These are phyloP conservation scores for Chrysoporthe cubensis DNA, from an alignment of 2,329 filamentous ascomycete species.

Conservation along the genomic window DNA sequence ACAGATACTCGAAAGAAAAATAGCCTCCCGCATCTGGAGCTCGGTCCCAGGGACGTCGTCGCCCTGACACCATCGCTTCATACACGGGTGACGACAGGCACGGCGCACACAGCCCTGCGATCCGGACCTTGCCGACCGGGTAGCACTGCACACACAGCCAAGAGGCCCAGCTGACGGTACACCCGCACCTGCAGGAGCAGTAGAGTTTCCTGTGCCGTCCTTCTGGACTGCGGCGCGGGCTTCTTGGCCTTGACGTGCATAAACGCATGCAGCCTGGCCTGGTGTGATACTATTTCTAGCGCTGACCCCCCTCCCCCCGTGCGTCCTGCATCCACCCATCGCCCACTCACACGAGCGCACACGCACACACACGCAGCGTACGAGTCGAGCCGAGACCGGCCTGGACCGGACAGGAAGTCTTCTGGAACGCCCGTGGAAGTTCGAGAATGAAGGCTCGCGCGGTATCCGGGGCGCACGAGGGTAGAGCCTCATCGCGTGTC, in stretches of 20 bases:
- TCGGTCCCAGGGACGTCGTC: neutral
- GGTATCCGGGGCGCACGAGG: neutral
- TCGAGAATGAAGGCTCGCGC: neutral
- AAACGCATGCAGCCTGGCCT: neutral
- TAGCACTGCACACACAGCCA: neutral
- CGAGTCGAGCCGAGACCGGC: neutral
- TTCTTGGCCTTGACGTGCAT: neutral
- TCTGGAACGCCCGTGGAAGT: neutral
- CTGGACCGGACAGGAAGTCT: neutral
- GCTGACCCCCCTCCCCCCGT: neutral
- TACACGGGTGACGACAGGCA: neutral
- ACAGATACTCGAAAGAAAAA: too few relatives aligned
- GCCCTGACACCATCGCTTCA: neutral
- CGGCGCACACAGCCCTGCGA: neutral
- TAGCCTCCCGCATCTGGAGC: neutral
- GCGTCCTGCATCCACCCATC: neutral
- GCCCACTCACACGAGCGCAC: neutral
- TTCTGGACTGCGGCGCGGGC: neutral
- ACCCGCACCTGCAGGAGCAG: conserved; percentile 2
- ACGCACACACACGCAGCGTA: neutral
- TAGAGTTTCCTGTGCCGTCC: neutral
- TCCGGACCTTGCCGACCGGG: neutral
- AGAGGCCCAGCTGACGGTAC: conserved; percentile 1
- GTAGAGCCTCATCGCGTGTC: neutral
- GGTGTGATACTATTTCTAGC: conserved; percentile 4